Evolutionary conservation across 2,329 filamentous ascomycete genomes (phyloP), one percentile per base, ranked within the genome.

Genomic region (Botrytis squamosa): DNA sequence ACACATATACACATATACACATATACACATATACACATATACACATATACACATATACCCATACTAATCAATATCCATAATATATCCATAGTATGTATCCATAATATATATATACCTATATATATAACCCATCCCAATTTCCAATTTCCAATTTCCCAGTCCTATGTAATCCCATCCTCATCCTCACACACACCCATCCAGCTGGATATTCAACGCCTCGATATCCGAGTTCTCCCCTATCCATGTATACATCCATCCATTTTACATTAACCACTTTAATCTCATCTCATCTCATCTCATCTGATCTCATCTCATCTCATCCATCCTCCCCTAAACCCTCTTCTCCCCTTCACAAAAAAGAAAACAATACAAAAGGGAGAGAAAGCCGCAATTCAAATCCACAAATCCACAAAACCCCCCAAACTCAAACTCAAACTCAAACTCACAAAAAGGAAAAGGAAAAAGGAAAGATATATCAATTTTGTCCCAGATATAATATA

Each of bases 21-120:
- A 29, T 14, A 0, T 4, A 25, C 4, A 52, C 2, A n/a, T 3
- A n/a, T 6, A n/a, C 10, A 16, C 6, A 55, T 1, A 29, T 29
- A 29, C 20, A 6, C 1, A 49, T 20, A 40, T 38, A 7, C 10
- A 46, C 8, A 46, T 9, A 8, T 57, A 57, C 29, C n/a, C 14
- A 57, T 18, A 57, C 52, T 9, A 55, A 16, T n/a, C 3, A n/a
- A 25, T 55, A 29, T 29, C 25, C n/a, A 55, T 55, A 55, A 12
- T 55, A 55, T 55, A 29, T 29, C 29, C 29, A 29, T 29, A 29
- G 1, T 29, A 1, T 1, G 1, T 55, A 29, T 29, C 25, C 25
- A 55, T 55, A 55, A n/a, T 55, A 55, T 14, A 55, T 14, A 42
- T 38, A 52, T 12, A 14, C 29, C 29, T n/a, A 52, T 25, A 52